Evolutionary conservation across 2,329 filamentous ascomycete genomes (phyloP).

Genomic region (Metarhizium guizhouense): DNA sequence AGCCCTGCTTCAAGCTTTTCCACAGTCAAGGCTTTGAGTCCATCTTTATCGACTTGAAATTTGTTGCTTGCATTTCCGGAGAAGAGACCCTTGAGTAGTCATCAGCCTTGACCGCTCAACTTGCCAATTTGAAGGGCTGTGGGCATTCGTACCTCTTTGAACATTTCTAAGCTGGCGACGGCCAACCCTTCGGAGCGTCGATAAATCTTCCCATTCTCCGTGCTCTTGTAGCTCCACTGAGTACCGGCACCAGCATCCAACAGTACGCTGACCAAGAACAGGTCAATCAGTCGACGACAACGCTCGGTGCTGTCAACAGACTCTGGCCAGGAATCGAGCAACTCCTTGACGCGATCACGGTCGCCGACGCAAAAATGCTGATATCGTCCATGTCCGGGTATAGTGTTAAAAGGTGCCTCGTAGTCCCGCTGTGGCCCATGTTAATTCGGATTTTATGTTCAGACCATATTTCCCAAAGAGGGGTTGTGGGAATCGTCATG

Average conservation of each 20-base stretch:
- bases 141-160: constrained; percentile 53
- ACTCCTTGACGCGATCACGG: constrained; percentile 61
- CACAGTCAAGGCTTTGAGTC: constrained; percentile 63
- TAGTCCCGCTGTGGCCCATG: constrained; percentile 38
- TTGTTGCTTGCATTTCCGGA: constrained; percentile 75
- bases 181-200: constrained; percentile 82
- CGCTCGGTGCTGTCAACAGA: constrained; percentile 63
- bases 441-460: neutral
- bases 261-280: constrained; percentile 72
- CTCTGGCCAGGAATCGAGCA: constrained; percentile 60
- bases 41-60: constrained; percentile 81
- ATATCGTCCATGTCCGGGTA: constrained; percentile 80
- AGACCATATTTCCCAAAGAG: neutral
- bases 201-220: constrained; percentile 76
- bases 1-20: constrained; percentile 71
- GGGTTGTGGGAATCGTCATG: neutral
- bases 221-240: constrained; percentile 86
- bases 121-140: neutral
- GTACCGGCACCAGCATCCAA: constrained; percentile 85
- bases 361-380: constrained; percentile 81
- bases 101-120: neutral
- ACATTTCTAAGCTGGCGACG: constrained; percentile 74
- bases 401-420: constrained; percentile 47
- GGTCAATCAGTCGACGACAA: constrained; percentile 65
- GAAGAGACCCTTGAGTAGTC: constrained; percentile 56